These are phyloP conservation scores for Erythrobasidium yunnanense DNA, from an alignment of 768 basidiomycete species.

Conservation along the genomic window DNA sequence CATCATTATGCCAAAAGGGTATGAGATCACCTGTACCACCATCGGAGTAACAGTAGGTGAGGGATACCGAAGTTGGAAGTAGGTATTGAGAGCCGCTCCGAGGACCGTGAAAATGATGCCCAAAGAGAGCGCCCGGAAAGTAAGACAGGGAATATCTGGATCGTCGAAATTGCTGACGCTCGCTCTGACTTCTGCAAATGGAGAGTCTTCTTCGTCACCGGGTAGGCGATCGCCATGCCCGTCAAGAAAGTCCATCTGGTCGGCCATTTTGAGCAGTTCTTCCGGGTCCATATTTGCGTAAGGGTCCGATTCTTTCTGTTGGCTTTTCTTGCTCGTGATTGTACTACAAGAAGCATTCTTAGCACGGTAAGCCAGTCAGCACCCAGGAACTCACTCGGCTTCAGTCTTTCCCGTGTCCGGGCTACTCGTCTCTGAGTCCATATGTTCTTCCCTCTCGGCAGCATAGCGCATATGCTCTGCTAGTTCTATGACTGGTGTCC, in stretches of 20 bases:
- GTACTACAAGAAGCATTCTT: too few relatives aligned
- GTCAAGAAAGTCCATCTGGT: not conserved
- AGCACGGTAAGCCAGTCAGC: not conserved
- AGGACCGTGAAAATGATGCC: constrained; percentile 33
- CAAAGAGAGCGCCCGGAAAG: constrained; percentile 38
- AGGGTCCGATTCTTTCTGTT: too few relatives aligned
- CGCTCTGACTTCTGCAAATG: constrained; percentile 78
- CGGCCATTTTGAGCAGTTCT: constrained; percentile 5
- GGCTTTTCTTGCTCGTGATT: too few relatives aligned
- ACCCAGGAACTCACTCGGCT: not conserved
- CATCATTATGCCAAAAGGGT: constrained; percentile 75
- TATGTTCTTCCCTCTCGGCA: not conserved
- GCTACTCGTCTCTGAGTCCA: not conserved
- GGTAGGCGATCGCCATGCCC: not conserved
- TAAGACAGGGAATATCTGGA: constrained; percentile 36
- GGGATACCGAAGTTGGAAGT: constrained; percentile 24
- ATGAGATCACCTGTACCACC: constrained; percentile 69
- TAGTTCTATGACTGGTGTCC: constrained; percentile 22
- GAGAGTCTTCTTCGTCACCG: constrained; percentile 69
- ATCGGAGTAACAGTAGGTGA: constrained; percentile 47
- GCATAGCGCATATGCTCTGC: constrained; percentile 12
- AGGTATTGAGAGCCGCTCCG: constrained; percentile 22
- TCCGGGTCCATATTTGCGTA: constrained; percentile 11
- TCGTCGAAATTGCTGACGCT: constrained; percentile 51
- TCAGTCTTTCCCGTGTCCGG: constrained; percentile 9